Evolutionary conservation across 1,139 yeast genomes (phyloP).

Genomic region (Candida tropicalis): DNA sequence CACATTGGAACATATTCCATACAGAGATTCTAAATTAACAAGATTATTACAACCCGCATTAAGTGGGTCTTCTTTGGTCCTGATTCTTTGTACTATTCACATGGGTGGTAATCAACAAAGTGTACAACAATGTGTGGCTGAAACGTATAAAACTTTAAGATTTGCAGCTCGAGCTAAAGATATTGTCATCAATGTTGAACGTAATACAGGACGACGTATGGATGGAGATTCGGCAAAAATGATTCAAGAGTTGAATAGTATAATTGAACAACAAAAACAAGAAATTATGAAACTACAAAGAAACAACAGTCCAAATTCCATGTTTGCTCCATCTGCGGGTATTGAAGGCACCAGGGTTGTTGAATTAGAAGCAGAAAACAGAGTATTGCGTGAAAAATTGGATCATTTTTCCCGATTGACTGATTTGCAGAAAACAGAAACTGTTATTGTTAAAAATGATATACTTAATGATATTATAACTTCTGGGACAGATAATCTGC

Average conservation of each 20-base stretch:
- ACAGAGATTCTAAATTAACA: slow-evolving; percentile 89
- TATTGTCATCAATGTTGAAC: slow-evolving; percentile 68
- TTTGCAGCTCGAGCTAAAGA: slow-evolving; percentile 95
- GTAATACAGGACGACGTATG: slow-evolving; percentile 40
- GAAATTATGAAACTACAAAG: slow-evolving; percentile 37
- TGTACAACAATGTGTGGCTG: slow-evolving; percentile 56
- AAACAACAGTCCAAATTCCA: slow-evolving; percentile 6
- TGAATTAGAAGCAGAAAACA: slow-evolving; percentile 62
- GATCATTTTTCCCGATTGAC: slow-evolving; percentile 68
- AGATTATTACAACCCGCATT: slow-evolving; percentile 88
- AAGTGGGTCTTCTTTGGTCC: slow-evolving; percentile 84
- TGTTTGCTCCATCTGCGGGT: slow-evolving; percentile 1
- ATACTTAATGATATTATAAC: slow-evolving; percentile 53
- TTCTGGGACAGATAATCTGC: slow-evolving; percentile 33
- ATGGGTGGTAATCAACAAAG: slow-evolving; percentile 43
- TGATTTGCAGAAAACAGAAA: slow-evolving; percentile 60
- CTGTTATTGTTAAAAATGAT: slow-evolving; percentile 56
- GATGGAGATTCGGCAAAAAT: slow-evolving; percentile 42
- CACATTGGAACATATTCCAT: slow-evolving; percentile 70
- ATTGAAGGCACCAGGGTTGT: slow-evolving; percentile 26
- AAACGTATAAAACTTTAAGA: slow-evolving; percentile 82
- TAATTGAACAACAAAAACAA: slow-evolving; percentile 46
- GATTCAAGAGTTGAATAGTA: slow-evolving; percentile 48
- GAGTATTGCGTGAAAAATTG: slow-evolving; percentile 62
- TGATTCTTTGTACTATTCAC: slow-evolving; percentile 84